These are phyloP conservation scores for Moesziomyces aphidis DNA, from an alignment of 1,284 basidiomycete genomes.

Conservation along the genomic window DNA sequence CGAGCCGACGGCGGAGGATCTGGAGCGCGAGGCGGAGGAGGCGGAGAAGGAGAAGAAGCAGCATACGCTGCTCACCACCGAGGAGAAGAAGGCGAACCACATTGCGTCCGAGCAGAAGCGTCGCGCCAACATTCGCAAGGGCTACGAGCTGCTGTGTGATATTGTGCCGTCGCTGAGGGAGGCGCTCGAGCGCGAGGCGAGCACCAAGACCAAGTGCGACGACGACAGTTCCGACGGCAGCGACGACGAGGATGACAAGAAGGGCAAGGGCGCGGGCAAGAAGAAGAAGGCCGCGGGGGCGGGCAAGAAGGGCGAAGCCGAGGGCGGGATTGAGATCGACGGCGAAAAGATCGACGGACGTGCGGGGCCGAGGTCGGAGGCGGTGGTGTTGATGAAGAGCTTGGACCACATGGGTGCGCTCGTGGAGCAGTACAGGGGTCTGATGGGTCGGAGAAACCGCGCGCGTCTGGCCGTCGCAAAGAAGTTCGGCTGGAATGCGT, in stretches of 20 bases:
- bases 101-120: slow-evolving; percentile 92
- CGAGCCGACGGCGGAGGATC: slow-evolving; percentile 26
- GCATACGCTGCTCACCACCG: slow-evolving; percentile 77
- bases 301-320: slow-evolving; percentile 16
- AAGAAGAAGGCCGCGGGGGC: slow-evolving; percentile 21
- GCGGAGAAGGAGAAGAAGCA: slow-evolving; percentile 63
- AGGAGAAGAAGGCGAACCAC: slow-evolving; percentile 91
- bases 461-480: slow-evolving; percentile 38
- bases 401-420: slow-evolving; percentile 39
- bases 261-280: background rate
- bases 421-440: slow-evolving; percentile 32
- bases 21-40: slow-evolving; percentile 31
- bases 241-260: slow-evolving; percentile 16
- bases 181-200: slow-evolving; percentile 50
- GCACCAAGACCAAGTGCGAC: slow-evolving; percentile 12
- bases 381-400: slow-evolving; percentile 52
- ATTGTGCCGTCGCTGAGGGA: slow-evolving; percentile 79
- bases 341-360: slow-evolving; percentile 55
- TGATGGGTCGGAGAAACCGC: slow-evolving; percentile 42
- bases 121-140: slow-evolving; percentile 86
- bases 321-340: slow-evolving; percentile 35
- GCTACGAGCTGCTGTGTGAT: slow-evolving; percentile 83
- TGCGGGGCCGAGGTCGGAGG: slow-evolving; percentile 52
- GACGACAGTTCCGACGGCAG: slow-evolving; percentile 15
- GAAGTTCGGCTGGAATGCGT: slow-evolving; percentile 18